Base-by-base conservation (phyloP, 805 yeast genomes). In the Metschnikowia hibisci region DNA sequence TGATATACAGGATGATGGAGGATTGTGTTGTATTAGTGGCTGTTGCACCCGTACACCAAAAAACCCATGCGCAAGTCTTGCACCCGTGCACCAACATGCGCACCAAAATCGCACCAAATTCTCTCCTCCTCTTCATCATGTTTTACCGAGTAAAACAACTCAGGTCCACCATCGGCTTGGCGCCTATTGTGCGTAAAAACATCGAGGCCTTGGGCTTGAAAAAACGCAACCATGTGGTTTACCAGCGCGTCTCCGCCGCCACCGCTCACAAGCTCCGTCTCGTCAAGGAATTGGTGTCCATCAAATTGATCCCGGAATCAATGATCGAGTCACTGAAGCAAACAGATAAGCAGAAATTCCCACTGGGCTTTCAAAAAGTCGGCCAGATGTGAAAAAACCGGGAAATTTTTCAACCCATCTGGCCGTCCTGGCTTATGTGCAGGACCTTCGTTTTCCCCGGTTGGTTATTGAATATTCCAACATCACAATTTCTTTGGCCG, bases 131-230 rank as follows among this genome's bases (percentile, higher is more conserved):
- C 16, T 42, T 41, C 22, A 45, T 47, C 33, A 46, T 54, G 53
- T 52, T 59, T 50, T 71, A 70, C 56, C 81, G 84, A 62, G 78
- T 89, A 44, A 81, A 89, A 15, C 88, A 88, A 56, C 67, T 75
- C 41, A 78, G 95, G 60, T 89, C 97, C 2, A 74, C 88, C 5
- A 89, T 91, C 48, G 96, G 96, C 1, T 73, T 88, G 56, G 95
- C 96, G 10, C 77, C 80, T 43, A 65, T 71, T 33, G 76, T 77
- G 45, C 78, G 83, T 50, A 76, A 77, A 46, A 81, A 89, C 7
- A 78, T 87, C 22, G 67, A 74, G 45, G 75, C 84, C 6, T 70
- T 91, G 47, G 98, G 98, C 0, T 77, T 91, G 41, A 77, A 73
- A 42, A 80, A 74, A 55, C 80, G 93, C 54, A 87, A 90, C 41